Base-by-base conservation (phyloP, 2,329 filamentous ascomycete genomes). In the Pyricularia sp. region DNA sequence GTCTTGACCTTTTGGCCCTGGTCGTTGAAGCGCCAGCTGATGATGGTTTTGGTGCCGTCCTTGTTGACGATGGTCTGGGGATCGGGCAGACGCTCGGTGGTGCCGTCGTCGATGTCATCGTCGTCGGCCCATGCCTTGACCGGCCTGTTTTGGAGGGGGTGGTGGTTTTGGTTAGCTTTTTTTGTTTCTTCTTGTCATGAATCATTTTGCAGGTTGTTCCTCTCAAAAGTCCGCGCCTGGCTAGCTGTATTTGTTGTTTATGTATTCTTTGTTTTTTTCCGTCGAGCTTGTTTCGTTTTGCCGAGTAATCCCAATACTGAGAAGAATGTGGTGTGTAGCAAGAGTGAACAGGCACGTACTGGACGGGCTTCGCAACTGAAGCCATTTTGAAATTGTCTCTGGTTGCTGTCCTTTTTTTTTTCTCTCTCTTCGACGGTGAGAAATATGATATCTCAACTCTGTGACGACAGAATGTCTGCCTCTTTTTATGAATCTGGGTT, bases 1-100 rank as follows among this genome's bases (percentile, higher is more conserved):
- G 92, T 94, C 84, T 97, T 97, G 74, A 97, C 90, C 78, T 96
- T 96, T 78, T 96, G 93, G 78, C 90, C 90, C 68, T 93, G 85
- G 70, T 99, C 94, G 81, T 96, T 93, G 81, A 91, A 87, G 72
- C 87, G 85, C 82, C 91, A 96, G 68, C 90, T 90, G 74, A 96
- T 88, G 71, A 94, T 89, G 61, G 96, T 99, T 81, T 97, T 96
- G 72, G 91, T 96, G 75, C 96, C 94, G 78, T 99, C 94, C 81
- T 97, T 96, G 86, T 99, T 97, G 76, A 88, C 89, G 76, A 91
- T 93, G 71, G 93, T 90, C 80, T 94, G 89, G 71, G 90, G 87
- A 71, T 90, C 84, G 67, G 94, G 94, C 72, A 99, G 89, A 66
- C 86, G 83, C 69, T 78, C 77, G 63, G 76, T 73, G 62, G 76